These are phyloP conservation scores for Colletotrichum orbiculare DNA, from an alignment of 2,329 filamentous ascomycete genomes.

Conservation along the genomic window DNA sequence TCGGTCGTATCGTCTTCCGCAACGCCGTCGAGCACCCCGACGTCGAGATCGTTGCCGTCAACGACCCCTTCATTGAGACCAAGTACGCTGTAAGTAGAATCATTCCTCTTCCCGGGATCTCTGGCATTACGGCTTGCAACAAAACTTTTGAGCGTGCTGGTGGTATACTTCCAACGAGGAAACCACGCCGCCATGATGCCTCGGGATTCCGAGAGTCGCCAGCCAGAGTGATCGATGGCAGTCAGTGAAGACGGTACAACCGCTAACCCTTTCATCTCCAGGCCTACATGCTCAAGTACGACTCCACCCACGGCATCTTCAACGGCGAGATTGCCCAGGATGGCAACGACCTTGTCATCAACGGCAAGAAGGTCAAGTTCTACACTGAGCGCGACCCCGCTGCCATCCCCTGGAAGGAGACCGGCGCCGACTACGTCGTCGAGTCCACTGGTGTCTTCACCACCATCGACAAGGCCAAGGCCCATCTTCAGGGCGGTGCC, in stretches of 20 bases:
- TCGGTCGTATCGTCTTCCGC: constrained; percentile 99
- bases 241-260: neutral
- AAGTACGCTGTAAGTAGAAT: constrained; percentile 87
- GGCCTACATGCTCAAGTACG: constrained; percentile 99
- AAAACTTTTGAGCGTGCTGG: no score
- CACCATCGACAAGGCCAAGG: constrained; percentile 94
- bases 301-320: constrained; percentile 96
- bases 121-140: constrained; percentile 3
- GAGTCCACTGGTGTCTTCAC: constrained; percentile 99
- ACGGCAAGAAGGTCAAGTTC: constrained; percentile 96
- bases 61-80: constrained; percentile 99
- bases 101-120: neutral
- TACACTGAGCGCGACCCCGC: constrained; percentile 92
- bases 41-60: constrained; percentile 94
- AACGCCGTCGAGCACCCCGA: constrained; percentile 92
- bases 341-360: constrained; percentile 80
- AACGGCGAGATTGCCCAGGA: constrained; percentile 87
- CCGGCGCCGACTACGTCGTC: constrained; percentile 92
- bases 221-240: neutral
- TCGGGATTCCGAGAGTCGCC: no score
- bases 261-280: constrained; percentile 49
- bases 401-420: constrained; percentile 89
- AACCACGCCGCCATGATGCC: no score
- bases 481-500: constrained; percentile 94
- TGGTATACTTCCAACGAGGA: no score